These are phyloP conservation scores for Colletotrichum sp. DNA, from an alignment of 2,329 filamentous ascomycete species.

Conservation along the genomic window DNA sequence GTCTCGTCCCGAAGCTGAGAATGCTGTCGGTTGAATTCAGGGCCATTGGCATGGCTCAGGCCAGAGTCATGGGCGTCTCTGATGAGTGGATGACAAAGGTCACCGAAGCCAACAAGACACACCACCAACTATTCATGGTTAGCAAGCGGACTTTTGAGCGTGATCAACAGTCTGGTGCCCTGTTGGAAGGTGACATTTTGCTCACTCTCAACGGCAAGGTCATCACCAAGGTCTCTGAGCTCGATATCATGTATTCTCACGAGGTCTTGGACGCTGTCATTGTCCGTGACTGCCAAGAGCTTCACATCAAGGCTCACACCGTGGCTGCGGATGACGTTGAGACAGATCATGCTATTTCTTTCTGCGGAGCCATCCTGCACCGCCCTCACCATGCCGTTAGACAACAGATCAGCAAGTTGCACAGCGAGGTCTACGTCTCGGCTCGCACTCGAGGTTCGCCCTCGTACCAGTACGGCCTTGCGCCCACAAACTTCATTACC, in stretches of 20 bases:
- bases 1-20: slow-evolving; percentile 78
- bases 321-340: slow-evolving; percentile 90
- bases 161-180: slow-evolving; percentile 53
- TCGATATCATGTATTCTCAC: slow-evolving; percentile 96
- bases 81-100: slow-evolving; percentile 96
- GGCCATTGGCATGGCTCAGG: slow-evolving; percentile 95
- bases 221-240: slow-evolving; percentile 89
- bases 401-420: slow-evolving; percentile 95
- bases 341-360: slow-evolving; percentile 89
- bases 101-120: slow-evolving; percentile 84
- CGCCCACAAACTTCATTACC: slow-evolving; percentile 96
- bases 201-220: slow-evolving; percentile 90
- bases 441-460: slow-evolving; percentile 84
- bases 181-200: slow-evolving; percentile 91
- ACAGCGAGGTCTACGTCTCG: slow-evolving; percentile 95
- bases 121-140: slow-evolving; percentile 98
- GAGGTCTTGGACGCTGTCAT: slow-evolving; percentile 84
- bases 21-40: slow-evolving; percentile 96
- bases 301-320: slow-evolving; percentile 79
- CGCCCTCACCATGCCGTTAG: slow-evolving; percentile 94
- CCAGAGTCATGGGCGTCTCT: slow-evolving; percentile 93
- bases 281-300: slow-evolving; percentile 82
- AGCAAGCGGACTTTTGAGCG: slow-evolving; percentile 82
- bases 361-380: slow-evolving; percentile 94
- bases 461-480: slow-evolving; percentile 87